phyloP scores from a whole-genome alignment of 768 basidiomycete genomes.

The Dacryopinax primogenitus region DNA sequence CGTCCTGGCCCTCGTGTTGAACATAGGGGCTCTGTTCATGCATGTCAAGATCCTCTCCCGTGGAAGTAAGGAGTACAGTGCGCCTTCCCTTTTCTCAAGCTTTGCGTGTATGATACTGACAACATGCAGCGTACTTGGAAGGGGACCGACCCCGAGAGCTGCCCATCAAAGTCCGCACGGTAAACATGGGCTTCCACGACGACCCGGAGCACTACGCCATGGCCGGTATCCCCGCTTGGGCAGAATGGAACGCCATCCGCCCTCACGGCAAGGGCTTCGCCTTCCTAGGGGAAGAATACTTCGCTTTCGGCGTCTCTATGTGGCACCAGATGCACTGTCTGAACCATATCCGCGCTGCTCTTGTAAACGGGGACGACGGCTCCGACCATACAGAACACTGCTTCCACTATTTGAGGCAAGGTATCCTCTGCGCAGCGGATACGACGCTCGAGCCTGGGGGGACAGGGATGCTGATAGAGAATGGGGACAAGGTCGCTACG shows the following conservation, averaged over 20 bases:
- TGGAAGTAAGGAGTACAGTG: not conserved
- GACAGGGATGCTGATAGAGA: not conserved
- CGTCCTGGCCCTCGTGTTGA: not conserved
- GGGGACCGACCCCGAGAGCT: not conserved
- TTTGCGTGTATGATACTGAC: not conserved
- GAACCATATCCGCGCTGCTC: slow-evolving; percentile 27
- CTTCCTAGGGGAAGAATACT: slow-evolving; percentile 26
- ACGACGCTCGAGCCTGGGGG: slow-evolving; percentile 14
- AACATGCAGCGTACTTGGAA: not conserved
- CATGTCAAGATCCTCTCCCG: not conserved
- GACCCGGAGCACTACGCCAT: not conserved
- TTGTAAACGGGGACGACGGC: slow-evolving; percentile 13
- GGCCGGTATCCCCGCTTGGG: not conserved
- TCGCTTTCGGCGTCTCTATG: slow-evolving; percentile 29
- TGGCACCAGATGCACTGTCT: slow-evolving; percentile 44
- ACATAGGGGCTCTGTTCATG: not conserved
- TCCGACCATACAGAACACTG: slow-evolving; percentile 29
- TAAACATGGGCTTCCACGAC: not conserved
- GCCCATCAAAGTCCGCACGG: not conserved
- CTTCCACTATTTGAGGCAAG: slow-evolving; percentile 31
- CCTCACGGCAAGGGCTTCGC: slow-evolving; percentile 19
- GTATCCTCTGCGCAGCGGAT: slow-evolving; percentile 30
- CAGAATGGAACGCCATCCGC: not conserved
- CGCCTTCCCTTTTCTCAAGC: not conserved
- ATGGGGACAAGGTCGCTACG: not conserved